Evolutionary conservation across 1,139 yeast genomes (phyloP).

Genomic region (Saccharomyces pastorianus): DNA sequence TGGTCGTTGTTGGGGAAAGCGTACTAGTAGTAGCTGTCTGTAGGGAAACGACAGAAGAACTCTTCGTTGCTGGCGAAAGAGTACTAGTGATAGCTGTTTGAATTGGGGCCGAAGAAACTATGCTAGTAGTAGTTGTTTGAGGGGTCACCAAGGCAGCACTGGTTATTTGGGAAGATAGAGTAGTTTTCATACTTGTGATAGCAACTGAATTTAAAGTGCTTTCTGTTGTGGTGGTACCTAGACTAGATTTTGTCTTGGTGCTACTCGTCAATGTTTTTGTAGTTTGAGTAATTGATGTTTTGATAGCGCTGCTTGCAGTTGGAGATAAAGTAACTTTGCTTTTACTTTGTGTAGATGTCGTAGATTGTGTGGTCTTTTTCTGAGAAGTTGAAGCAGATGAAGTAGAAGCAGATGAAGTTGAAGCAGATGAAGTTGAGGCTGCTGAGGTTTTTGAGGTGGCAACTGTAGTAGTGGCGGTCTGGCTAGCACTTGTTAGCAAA

Average conservation of each 20-base stretch:
- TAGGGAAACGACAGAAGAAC: conserved; percentile 13
- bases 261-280: not conserved
- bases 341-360: conserved; percentile 2
- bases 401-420: not conserved
- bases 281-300: not conserved
- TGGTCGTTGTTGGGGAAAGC: conserved; percentile 8
- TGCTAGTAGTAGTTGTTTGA: conserved; percentile 3
- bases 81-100: conserved; percentile 11
- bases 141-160: conserved; percentile 1
- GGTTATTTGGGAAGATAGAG: not conserved
- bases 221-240: not conserved
- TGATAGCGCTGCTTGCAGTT: not conserved
- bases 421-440: not conserved
- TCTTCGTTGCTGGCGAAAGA: conserved; percentile 8
- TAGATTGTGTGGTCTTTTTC: not conserved
- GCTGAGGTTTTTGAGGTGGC: not conserved
- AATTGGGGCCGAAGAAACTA: conserved; percentile 2
- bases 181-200: not conserved
- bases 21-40: conserved; percentile 11
- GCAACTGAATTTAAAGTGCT: not conserved
- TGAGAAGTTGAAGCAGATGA: conserved; percentile 4
- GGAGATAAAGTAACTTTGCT: not conserved
- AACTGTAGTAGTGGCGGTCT: conserved; percentile 26
- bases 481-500: conserved; percentile 17
- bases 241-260: not conserved